Base-by-base conservation (phyloP, 2,329 filamentous ascomycete genomes). In the Fusarium nisikadoi region DNA sequence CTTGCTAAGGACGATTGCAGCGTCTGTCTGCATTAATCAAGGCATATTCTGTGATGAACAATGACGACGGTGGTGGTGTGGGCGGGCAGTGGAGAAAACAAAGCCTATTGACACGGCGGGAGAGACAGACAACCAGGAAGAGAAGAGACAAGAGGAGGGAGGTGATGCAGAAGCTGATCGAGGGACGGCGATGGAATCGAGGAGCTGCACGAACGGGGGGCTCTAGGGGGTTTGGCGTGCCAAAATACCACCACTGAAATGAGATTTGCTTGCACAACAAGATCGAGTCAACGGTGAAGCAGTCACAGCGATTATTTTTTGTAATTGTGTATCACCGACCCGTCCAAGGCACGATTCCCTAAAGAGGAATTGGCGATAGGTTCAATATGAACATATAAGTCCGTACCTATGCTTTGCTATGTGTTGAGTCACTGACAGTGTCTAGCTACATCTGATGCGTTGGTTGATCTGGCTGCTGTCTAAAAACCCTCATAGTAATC, bases 321-420 rank as follows among this genome's bases (percentile, higher is more conserved):
- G n/a, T 45, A 55, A 49, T 39, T 25, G 39, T 70, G 57, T 49
- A 49, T 63, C 49, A 72, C 62, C 70, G 39, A 72, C 53, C 39
- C 29, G 43, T 54, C 47, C 54, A 56, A 71, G 66, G 66, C 35
- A 60, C 66, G 63, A 59, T 74, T 73, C 71, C 71, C 67, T 43
- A 68, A 72, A 74, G 52, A 72, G 71, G 71, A 65, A 62, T 69
- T 73, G 71, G 71, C 29, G 71, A 73, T 73, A 57, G 71, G 68
- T 39, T 73, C 71, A 73, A 31, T 65, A 11, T 39, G 45, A 55
- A 11, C 31, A 41, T 50, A 39, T 9, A 16, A 12, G 46, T 11
- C 19, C 29, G 20, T 39, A 31, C 4, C 13, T 39, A 14, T 8
- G 33, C 12, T 12, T 14, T 35, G 39, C 16, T 8, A 8, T 1